Evolutionary conservation across 2,329 filamentous ascomycete species (phyloP), one percentile per base, ranked within the genome.

Genomic region (Venturia carpophila): DNA sequence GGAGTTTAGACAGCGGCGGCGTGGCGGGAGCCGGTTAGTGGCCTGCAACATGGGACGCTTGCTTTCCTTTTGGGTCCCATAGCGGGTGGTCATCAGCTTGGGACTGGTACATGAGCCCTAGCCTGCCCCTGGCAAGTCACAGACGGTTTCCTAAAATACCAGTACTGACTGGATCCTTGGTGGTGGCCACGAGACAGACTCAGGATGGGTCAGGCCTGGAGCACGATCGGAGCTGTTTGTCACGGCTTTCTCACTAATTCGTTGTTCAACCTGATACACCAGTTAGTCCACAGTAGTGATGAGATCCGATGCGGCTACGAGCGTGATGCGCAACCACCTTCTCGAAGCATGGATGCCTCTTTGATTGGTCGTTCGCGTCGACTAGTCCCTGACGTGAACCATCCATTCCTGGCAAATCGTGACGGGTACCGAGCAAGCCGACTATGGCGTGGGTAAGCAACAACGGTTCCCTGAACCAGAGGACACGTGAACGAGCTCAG

Each of bases 281-380:
- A 27, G 52, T 13, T 10, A 58, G 27, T 27, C 27, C 52, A 27
- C 52, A 37, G 52, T 27, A 37, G 52, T 37, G 52, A 34, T 56
- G 27, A 56, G 49, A 34, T 37, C 27, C 11, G 49, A 56, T 37
- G 52, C 52, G 52, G 52, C 52, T 58, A 3, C 30, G 52, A 58
- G 60, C 42, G 39, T 43, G 60, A 61, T 61, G 60, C 37, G 39
- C 60, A 34, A 41, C 60, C 60, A 27, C 60, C 60, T 61, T 61
- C 60, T 42, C 37, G 60, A 61, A 61, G 60, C 60, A 17, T 45
- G 37, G 34, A 27, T 42, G 15, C 1, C 21, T 15, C 27, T 61
- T 15, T 45, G 60, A 61, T 61, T 61, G 60, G 60, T 61, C 15
- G 37, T 27, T 61, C 19, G 52, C 52, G 13, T 11, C 15, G 30